Base-by-base conservation (phyloP, 2,329 filamentous ascomycete genomes). In the Hypomyces perniciosus region DNA sequence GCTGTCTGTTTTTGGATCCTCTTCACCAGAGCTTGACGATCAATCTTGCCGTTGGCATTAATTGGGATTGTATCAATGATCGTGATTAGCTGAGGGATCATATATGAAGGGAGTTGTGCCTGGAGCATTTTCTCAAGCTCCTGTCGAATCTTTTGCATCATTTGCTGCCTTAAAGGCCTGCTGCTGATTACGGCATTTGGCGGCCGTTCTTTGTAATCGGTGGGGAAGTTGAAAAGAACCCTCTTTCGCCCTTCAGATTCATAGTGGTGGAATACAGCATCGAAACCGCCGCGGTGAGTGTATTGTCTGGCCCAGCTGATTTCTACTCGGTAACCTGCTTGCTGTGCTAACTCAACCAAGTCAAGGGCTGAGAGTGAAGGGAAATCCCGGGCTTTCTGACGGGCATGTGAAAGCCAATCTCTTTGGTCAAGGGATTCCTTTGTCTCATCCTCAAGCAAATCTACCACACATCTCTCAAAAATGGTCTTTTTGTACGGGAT, bases 311-410 rank as follows among this genome's bases (percentile, higher is more conserved):
- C 77, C 55, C 74, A 76, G 48, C 68, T 68, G 4, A 68, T 56
- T 20, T 77, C 70, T 20, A 77, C 74, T 27, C 70, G 60, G 52
- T 73, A 79, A n/a, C 74, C 74, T 10, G 67, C 59, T 20, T 58
- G 55, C 31, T 65, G 5, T 4, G 59, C 60, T 1, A 68, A 30
- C 3, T 57, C 44, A 1, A 48, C 53, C 5, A 65, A 42, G 3
- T 62, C 61, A 6, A 50, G 8, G 1, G 56, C 52, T 1, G 55
- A 57, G 1, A 56, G 51, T 0, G 54, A 57, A 4, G 50, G 38
- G 10, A 31, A 49, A 1, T 26, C 13, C 28, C 56, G 2, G 4
- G 56, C 52, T 1, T 37, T 46, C 7, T 44, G 5, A 6, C 40
- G 51, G 6, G 44, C 13, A 1, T 37, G 7, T 5, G 26, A 27